Evolutionary conservation across 2,329 filamentous ascomycete genomes (phyloP).

Genomic region (Calycina herbarum): DNA sequence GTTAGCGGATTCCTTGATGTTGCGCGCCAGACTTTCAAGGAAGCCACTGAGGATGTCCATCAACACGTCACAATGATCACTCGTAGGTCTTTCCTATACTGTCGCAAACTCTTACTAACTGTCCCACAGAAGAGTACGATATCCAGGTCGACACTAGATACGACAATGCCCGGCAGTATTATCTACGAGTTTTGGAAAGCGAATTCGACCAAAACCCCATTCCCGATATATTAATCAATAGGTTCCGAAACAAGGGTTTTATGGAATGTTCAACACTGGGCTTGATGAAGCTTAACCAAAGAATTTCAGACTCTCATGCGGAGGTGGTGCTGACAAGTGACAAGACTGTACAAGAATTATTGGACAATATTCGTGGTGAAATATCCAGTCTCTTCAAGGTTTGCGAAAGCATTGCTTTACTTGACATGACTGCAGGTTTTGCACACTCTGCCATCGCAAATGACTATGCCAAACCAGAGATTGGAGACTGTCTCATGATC

Average conservation of each 20-base stretch:
- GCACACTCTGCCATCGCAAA: conserved; percentile 66
- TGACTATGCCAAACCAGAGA: conserved; percentile 63
- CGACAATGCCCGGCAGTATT: conserved; percentile 78
- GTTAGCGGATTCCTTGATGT: conserved; percentile 87
- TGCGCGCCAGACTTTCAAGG: conserved; percentile 84
- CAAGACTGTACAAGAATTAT: conserved; percentile 68
- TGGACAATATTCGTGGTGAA: conserved; percentile 69
- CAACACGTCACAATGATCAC: conserved; percentile 68
- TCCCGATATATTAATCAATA: conserved; percentile 75
- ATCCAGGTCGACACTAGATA: conserved; percentile 69
- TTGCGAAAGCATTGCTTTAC: conserved; percentile 80
- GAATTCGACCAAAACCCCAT: conserved; percentile 63
- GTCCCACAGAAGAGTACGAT: conserved; percentile 43
- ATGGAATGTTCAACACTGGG: conserved; percentile 87
- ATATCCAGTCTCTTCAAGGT: conserved; percentile 77
- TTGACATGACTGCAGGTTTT: conserved; percentile 84
- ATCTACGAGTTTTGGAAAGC: conserved; percentile 62
- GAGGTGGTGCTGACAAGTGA: conserved; percentile 86
- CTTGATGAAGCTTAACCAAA: conserved; percentile 76
- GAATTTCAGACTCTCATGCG: conserved; percentile 77
- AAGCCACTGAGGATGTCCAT: conserved; percentile 76
- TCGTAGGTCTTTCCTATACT: conserved; percentile 45
- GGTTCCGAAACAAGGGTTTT: conserved; percentile 67
- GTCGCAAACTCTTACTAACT: conserved; percentile 12
- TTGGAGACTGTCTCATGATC: conserved; percentile 64